These are phyloP conservation scores for Paraleonurus japonicus DNA, from an alignment of 257 asterid genomes.

Conservation along the genomic window DNA sequence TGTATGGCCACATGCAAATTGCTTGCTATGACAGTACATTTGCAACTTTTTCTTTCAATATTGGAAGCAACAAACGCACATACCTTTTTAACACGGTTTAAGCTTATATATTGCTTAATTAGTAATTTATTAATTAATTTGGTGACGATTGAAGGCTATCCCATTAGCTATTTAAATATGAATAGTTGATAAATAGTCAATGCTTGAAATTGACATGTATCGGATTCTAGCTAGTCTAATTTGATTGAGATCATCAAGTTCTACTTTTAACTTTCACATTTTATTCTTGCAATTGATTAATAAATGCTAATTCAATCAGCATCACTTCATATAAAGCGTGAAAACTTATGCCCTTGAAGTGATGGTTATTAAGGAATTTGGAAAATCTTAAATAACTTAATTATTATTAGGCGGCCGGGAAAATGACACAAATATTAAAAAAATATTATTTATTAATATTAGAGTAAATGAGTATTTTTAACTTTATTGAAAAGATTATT, in stretches of 20 bases:
- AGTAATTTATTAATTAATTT: neutral
- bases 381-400: neutral
- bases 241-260: constrained; percentile 10
- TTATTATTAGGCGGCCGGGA: too few species aligned
- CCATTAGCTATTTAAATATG: neutral
- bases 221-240: neutral
- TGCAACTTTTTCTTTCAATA: constrained; percentile 26
- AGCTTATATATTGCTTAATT: neutral
- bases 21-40: constrained; percentile 16
- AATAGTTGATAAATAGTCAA: constrained; percentile 14
- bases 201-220: constrained; percentile 31
- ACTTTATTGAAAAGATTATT: too few species aligned
- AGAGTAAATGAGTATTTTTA: too few species aligned
- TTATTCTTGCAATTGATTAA: neutral
- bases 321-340: constrained; percentile 15
- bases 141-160: constrained; percentile 7
- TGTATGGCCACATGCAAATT: constrained; percentile 24
- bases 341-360: neutral
- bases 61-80: constrained; percentile 34
- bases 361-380: neutral
- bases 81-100: constrained; percentile 13
- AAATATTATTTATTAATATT: too few species aligned
- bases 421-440: too few species aligned
- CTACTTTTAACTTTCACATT: neutral
- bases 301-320: constrained; percentile 16